Percentiles rank a stretch among this genome's conserved stretches.
Evolutionary conservation across 345 rosid genomes (phyloP).

Genomic region (Lepidium aucheri): DNA sequence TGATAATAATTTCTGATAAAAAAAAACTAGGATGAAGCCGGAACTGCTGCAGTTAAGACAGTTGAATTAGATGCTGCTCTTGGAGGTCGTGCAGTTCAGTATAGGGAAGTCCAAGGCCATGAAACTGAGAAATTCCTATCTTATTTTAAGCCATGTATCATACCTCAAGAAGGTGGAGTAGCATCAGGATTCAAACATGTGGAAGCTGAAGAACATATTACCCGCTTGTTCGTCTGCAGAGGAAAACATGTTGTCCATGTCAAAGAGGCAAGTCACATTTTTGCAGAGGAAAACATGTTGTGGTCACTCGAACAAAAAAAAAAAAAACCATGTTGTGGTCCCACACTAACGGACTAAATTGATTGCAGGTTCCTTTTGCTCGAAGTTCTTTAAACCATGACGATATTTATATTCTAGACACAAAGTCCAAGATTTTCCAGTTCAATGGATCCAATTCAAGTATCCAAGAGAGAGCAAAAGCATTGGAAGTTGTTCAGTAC

Average conservation of each 20-base stretch:
- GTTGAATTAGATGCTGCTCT: slow-evolving; percentile 98
- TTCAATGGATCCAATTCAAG: slow-evolving; percentile 94
- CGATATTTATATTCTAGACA: slow-evolving; percentile 87
- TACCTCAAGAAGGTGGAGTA: slow-evolving; percentile 93
- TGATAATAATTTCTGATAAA: not conserved
- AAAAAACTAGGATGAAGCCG: slow-evolving; percentile 84
- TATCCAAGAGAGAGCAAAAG: slow-evolving; percentile 98
- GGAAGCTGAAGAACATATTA: slow-evolving; percentile 70
- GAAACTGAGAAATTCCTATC: slow-evolving; percentile 94
- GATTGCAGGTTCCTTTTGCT: slow-evolving; percentile 75
- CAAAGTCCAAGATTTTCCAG: slow-evolving; percentile 83
- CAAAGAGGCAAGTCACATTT: slow-evolving; percentile 62
- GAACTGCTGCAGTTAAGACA: slow-evolving; percentile 88
- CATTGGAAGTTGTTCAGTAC: slow-evolving; percentile 94
- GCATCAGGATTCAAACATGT: slow-evolving; percentile 83
- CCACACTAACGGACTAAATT: not conserved
- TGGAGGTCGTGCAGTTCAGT: slow-evolving; percentile 99
- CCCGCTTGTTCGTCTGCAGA: slow-evolving; percentile 77
- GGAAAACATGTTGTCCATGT: slow-evolving; percentile 94
- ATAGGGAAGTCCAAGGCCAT: slow-evolving; percentile 94
- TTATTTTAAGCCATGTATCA: slow-evolving; percentile 93
- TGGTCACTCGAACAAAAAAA: no score
- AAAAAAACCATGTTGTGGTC: slow-evolving; percentile 52
- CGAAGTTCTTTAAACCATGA: slow-evolving; percentile 95
- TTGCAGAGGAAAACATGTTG: slow-evolving; percentile 82